Conservation (phyloP, 208 protist genomes). For the Crithidia fasciculata region DNA sequence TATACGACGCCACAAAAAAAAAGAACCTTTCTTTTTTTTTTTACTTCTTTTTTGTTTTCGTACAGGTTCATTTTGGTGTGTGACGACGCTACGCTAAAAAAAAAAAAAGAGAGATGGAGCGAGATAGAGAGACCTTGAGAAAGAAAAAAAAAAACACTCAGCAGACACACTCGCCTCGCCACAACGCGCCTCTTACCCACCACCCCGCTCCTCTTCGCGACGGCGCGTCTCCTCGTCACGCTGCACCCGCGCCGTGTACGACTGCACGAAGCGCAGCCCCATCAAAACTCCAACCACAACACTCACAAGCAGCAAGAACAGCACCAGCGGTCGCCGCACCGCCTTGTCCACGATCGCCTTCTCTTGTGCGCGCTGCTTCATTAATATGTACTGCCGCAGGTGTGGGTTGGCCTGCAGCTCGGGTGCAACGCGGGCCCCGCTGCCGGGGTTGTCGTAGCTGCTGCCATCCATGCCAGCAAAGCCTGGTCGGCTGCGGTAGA, state of each 20-base stretch:
- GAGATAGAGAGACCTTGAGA: not conserved
- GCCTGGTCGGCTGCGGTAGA: slow-evolving; percentile 28
- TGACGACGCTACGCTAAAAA: too few relatives aligned
- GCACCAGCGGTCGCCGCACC: slow-evolving; percentile 23
- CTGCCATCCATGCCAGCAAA: slow-evolving; percentile 60
- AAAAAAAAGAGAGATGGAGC: not conserved
- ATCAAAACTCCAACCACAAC: slow-evolving; percentile 17
- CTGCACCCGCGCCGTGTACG: slow-evolving; percentile 8
- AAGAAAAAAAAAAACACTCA: not conserved
- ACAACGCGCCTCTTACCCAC: not conserved
- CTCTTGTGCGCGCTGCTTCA: slow-evolving; percentile 46
- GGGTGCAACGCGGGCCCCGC: slow-evolving; percentile 27
- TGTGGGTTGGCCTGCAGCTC: slow-evolving; percentile 32
- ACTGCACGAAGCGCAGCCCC: slow-evolving; percentile 1
- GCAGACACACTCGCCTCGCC: not conserved
- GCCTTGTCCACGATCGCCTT: slow-evolving; percentile 47
- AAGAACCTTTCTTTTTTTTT: too few relatives aligned
- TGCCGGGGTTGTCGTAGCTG: slow-evolving; percentile 41
- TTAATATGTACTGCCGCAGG: slow-evolving; percentile 48
- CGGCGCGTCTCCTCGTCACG: slow-evolving; percentile 16
- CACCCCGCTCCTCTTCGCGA: slow-evolving; percentile 23
- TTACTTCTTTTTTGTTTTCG: too few relatives aligned
- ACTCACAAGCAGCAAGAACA: slow-evolving; percentile 24
- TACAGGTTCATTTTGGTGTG: too few relatives aligned
- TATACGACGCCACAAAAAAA: too few relatives aligned